Conservation (phyloP, 202 grass and related monocot species). For the Elaeis oleifera region DNA sequence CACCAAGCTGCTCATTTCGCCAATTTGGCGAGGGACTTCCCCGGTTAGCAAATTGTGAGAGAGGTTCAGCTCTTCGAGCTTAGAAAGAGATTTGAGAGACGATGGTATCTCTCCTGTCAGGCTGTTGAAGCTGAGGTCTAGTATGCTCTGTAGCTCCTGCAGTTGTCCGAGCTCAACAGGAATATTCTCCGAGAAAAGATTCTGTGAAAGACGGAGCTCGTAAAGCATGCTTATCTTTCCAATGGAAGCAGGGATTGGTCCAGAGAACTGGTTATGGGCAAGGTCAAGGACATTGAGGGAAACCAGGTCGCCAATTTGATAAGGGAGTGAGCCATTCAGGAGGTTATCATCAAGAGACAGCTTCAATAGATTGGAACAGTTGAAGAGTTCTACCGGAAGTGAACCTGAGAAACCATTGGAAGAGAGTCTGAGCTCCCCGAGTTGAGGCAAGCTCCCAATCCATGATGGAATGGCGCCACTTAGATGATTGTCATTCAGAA, state of each 20-base stretch:
- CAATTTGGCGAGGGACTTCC: constrained; percentile 57
- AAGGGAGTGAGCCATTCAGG: constrained; percentile 73
- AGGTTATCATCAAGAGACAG: constrained; percentile 65
- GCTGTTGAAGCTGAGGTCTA: constrained; percentile 75
- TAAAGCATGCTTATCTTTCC: constrained; percentile 65
- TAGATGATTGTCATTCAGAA: constrained; percentile 53
- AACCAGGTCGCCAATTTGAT: constrained; percentile 34
- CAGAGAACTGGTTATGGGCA: constrained; percentile 59
- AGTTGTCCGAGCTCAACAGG: constrained; percentile 53
- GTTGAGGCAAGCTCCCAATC: constrained; percentile 52
- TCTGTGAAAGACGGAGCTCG: constrained; percentile 63
- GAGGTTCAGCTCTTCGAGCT: constrained; percentile 83
- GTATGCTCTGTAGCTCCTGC: constrained; percentile 72
- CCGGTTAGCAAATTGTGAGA: constrained; percentile 73
- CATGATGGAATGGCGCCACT: constrained; percentile 46
- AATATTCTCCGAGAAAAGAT: constrained; percentile 53
- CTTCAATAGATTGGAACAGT: constrained; percentile 75
- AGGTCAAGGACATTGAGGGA: constrained; percentile 85
- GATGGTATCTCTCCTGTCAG: constrained; percentile 60
- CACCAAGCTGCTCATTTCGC: constrained; percentile 72
- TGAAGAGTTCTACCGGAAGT: constrained; percentile 53
- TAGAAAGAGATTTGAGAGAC: constrained; percentile 62
- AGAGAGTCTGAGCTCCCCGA: constrained; percentile 66
- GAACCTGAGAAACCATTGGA: constrained; percentile 46
- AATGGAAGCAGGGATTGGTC: constrained; percentile 45